phyloP scores from a whole-genome alignment of 306 rosid species.

The Neltuma alba region DNA sequence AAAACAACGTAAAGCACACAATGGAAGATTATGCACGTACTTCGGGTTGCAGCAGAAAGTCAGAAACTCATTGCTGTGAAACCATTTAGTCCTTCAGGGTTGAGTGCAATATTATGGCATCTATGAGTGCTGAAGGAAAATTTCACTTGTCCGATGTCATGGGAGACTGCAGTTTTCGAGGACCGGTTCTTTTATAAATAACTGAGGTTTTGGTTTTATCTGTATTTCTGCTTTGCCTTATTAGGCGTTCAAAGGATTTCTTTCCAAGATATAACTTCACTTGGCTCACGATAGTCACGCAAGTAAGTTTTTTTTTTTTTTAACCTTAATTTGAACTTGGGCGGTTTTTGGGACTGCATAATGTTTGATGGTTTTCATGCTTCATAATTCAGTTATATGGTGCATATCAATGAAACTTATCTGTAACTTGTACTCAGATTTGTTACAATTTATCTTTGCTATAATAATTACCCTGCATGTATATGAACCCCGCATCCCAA shows the following conservation, averaged over 20 bases:
- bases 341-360: no score
- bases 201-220: slow-evolving; percentile 7
- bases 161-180: neutral
- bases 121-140: neutral
- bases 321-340: no score
- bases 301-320: neutral
- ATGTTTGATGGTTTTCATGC: neutral
- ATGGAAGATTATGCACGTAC: neutral
- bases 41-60: neutral
- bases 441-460: neutral
- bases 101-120: neutral
- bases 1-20: neutral
- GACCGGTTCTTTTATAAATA: neutral
- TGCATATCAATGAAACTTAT: neutral
- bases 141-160: neutral
- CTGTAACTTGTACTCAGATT: neutral
- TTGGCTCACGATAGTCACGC: neutral
- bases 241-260: neutral
- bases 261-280: slow-evolving; percentile 1
- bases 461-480: neutral
- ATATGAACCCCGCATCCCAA: neutral
- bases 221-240: neutral
- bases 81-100: neutral
- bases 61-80: neutral
- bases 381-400: no score